Evolutionary conservation across 179 eudicot species (phyloP), one percentile per base, ranked within the genome.

Genomic region (Beta macrorhiza): DNA sequence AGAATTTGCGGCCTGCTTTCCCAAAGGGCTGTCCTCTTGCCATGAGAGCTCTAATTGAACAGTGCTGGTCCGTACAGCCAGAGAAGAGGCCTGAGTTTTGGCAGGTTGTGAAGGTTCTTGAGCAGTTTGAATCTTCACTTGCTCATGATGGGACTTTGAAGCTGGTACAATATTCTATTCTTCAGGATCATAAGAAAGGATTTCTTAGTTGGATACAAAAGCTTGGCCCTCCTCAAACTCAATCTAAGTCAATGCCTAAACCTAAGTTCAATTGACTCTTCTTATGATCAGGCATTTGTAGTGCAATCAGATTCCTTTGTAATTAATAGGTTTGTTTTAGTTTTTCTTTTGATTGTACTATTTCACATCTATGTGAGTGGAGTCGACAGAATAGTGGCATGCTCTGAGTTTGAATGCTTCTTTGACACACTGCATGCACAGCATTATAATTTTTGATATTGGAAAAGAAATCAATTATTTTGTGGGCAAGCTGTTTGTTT

Each of bases 31-130:
- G 99, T 73, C 93, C 92, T 6, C 83, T 90, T 51, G 89, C 93
- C 32, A 89, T 95, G 97, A 87, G 81, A 87, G 94, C 97, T 53
- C 79, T 95, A 75, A 93, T 95, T 17, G 97, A 93, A 81, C 99
- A 92, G 86, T 93, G 99, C 77, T 95, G 98, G 99, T 92, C 90
- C 45, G n/a, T 82, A 51, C 90, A 87, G 51, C 94, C 95, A 0
- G 97, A 95, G 22, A 93, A 92, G 74, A 92, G 99, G 88, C 99
- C 95, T 1, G 98, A 93, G 79, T 95, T 93, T 81, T 93, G 94
- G 97, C 98, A 92, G 86, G 74, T 95, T 42, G 99, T 93, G 82
- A 89, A 91, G 86, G 92, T 93, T 14, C 84, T 95, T 47, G 94
- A 91, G 84, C 88, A 91, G 82, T 95, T 90, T 78, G 90, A 92